Conservation (phyloP, 2,329 filamentous ascomycete genomes). For the Aspergillus candidus region DNA sequence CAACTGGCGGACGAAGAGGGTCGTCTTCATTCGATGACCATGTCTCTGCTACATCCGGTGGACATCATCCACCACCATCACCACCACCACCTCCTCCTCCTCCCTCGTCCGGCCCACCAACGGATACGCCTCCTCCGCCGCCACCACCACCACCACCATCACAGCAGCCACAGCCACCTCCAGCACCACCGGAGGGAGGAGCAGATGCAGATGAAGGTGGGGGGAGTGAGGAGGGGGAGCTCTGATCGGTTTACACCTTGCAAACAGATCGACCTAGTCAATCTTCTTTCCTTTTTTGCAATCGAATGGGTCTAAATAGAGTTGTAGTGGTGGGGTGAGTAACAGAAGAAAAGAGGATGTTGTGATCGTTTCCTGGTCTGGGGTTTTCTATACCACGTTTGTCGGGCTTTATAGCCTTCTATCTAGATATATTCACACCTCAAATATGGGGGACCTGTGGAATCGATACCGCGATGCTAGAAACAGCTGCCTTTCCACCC, state of each 20-base stretch:
- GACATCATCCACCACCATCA: background rate
- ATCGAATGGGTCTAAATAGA: too few relatives aligned
- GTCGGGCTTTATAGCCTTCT: background rate
- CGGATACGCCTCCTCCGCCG: constrained; percentile 3
- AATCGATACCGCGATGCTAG: too few relatives aligned
- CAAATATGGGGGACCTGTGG: too few relatives aligned
- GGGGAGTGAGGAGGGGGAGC: constrained; percentile 41
- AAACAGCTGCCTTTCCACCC: too few relatives aligned
- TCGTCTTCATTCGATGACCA: background rate
- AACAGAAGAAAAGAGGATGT: too few relatives aligned
- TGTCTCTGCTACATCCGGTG: too few relatives aligned
- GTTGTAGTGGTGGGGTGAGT: too few relatives aligned
- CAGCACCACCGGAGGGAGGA: constrained; percentile 2
- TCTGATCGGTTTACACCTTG: constrained; percentile 15
- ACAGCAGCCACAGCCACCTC: constrained; percentile 6
- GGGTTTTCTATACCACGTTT: too few relatives aligned
- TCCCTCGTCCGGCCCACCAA: too few relatives aligned
- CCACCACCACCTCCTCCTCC: constrained; percentile 10
- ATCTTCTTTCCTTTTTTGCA: background rate
- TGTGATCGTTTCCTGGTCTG: too few relatives aligned
- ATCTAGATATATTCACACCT: too few relatives aligned
- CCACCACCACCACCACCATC: constrained; percentile 7
- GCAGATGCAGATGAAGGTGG: constrained; percentile 23
- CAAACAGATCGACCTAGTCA: too few relatives aligned
- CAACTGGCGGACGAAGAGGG: constrained; percentile 3